phyloP scores from a whole-genome alignment of 176 grass and related monocot genomes.

The Ampelocalamus luodianensis region DNA sequence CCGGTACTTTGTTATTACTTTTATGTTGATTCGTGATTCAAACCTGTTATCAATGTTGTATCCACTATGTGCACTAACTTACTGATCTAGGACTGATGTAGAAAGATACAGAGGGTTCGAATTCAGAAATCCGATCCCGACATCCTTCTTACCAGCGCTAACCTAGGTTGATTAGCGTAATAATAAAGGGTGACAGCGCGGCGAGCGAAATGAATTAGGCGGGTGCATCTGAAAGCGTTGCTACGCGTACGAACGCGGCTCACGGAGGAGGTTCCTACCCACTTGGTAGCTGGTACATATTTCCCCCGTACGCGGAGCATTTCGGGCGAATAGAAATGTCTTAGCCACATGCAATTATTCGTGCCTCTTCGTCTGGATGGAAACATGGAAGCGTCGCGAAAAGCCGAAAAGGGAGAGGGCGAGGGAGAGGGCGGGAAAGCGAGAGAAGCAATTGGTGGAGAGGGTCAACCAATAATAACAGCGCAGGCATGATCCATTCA shows the following conservation, averaged over 20 bases:
- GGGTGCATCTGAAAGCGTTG: neutral
- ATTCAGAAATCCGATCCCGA: too few relatives aligned
- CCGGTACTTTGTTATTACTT: too few relatives aligned
- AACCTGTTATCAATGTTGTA: too few relatives aligned
- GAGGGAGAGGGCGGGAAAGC: neutral
- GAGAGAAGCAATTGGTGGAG: neutral
- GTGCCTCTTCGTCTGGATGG: conserved; percentile 4
- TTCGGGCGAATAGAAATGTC: neutral
- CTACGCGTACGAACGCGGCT: neutral
- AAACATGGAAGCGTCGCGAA: conserved; percentile 23
- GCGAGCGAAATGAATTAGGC: neutral
- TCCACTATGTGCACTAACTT: too few relatives aligned
- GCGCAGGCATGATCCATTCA: conserved; percentile 18
- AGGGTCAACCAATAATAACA: conserved; percentile 46
- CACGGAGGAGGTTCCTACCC: too few relatives aligned
- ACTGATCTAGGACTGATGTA: too few relatives aligned
- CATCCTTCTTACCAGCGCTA: neutral
- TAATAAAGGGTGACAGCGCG: neutral
- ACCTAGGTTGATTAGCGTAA: neutral
- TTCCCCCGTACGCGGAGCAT: neutral
- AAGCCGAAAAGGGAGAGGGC: neutral
- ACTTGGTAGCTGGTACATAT: neutral
- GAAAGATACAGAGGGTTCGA: too few relatives aligned
- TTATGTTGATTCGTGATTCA: too few relatives aligned
- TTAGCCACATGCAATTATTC: neutral